Evolutionary conservation across 371 early-diverging fungal genomes (phyloP).

Genomic region (Dipsacomyces acuminosporus): DNA sequence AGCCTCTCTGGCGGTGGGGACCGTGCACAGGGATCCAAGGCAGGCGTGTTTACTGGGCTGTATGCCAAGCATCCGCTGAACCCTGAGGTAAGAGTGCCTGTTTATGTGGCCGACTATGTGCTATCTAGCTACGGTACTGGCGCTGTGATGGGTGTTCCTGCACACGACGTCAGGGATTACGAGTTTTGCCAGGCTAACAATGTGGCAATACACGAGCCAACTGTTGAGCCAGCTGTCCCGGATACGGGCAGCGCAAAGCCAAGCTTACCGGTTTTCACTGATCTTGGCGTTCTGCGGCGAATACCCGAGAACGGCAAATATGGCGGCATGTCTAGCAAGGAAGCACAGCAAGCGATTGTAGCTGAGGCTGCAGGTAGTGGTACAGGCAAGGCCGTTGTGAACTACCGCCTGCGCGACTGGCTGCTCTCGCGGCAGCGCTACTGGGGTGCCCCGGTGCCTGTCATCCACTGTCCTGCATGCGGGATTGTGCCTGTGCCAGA

Average conservation of each 20-base stretch:
- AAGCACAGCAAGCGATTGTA: conserved; percentile 58
- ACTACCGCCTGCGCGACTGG: conserved; percentile 94
- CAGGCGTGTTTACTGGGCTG: conserved; percentile 55
- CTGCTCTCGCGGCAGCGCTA: conserved; percentile 95
- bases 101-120: conserved; percentile 76
- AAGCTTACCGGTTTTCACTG: conserved; percentile 47
- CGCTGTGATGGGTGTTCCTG: conserved; percentile 86
- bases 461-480: conserved; percentile 83
- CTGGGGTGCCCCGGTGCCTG: conserved; percentile 99
- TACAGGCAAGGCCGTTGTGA: conserved; percentile 18
- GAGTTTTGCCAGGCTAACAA: conserved; percentile 59
- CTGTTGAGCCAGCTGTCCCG: conserved; percentile 49
- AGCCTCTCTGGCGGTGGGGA: conserved; percentile 51
- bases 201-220: conserved; percentile 43
- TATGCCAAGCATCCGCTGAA: conserved; percentile 65
- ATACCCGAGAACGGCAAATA: conserved; percentile 28
- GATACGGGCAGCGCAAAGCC: conserved; percentile 40
- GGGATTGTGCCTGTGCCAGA: conserved; percentile 83
- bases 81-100: conserved; percentile 53
- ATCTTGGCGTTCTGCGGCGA: conserved; percentile 53
- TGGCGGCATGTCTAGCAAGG: conserved; percentile 46
- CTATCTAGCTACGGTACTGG: conserved; percentile 77
- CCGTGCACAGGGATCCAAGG: conserved; percentile 1
- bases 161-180: conserved; percentile 74
- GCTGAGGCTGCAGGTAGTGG: conserved; percentile 47